Conservation (phyloP, 192 early-diverging fungal genomes). For the Allomyces arbusculus region DNA sequence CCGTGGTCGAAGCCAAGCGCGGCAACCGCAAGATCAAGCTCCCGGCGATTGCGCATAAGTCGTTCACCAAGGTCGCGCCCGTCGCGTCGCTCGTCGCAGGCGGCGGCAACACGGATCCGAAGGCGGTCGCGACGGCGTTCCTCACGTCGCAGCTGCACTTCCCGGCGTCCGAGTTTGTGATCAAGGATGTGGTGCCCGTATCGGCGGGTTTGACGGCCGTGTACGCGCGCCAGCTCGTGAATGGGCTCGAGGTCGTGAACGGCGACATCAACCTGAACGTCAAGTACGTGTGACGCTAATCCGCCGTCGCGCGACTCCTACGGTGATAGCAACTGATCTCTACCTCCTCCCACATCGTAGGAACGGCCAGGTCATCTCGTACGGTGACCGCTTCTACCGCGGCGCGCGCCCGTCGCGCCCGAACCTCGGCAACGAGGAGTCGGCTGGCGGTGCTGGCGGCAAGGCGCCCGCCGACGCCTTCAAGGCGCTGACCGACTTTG, state of each 20-base stretch:
- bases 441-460: background rate
- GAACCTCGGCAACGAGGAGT: background rate
- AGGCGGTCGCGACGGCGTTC: background rate
- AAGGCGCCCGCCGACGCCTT: too few species aligned
- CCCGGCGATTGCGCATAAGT: background rate
- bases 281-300: conserved; percentile 18
- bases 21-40: background rate
- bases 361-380: conserved; percentile 13
- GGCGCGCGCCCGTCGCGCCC: background rate
- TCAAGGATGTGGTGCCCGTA: background rate
- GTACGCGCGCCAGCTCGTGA: conserved; percentile 48
- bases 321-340: too few species aligned
- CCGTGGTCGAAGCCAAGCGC: background rate
- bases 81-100: background rate
- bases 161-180: background rate
- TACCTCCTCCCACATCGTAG: background rate
- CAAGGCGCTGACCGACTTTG: background rate
- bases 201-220: conserved; percentile 58
- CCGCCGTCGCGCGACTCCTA: conserved; percentile 60
- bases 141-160: background rate
- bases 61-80: background rate
- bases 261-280: conserved; percentile 72
- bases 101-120: background rate
- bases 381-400: conserved; percentile 8
- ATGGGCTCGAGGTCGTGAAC: conserved; percentile 56